Percentiles rank a stretch among this genome's conserved stretches.
These are phyloP conservation scores for Neurospora sp. DNA, from an alignment of 495 filamentous ascomycete genomes.

Conservation along the genomic window DNA sequence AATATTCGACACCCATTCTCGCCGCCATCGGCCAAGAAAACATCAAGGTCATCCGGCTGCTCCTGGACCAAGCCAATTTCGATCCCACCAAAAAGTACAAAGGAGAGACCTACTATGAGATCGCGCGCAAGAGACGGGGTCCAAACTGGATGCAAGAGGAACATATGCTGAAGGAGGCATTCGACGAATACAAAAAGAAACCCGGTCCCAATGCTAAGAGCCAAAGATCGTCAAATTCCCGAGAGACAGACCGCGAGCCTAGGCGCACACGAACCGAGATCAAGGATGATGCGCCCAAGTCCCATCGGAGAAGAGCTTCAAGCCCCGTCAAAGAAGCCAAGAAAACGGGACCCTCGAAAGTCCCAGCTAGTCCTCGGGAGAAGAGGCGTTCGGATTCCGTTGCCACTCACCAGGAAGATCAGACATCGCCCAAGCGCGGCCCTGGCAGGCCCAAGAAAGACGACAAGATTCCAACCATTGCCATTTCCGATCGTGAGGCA, in stretches of 20 bases:
- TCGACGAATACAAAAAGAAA: slow-evolving; percentile 50
- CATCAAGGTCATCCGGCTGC: slow-evolving; percentile 65
- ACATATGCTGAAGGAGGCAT: slow-evolving; percentile 69
- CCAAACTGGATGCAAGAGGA: slow-evolving; percentile 86
- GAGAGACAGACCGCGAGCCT: slow-evolving; percentile 48
- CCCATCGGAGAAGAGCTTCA: slow-evolving; percentile 39
- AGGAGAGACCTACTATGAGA: slow-evolving; percentile 72
- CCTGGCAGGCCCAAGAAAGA: slow-evolving; percentile 41
- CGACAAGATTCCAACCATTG: slow-evolving; percentile 32
- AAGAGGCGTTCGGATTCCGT: slow-evolving; percentile 31
- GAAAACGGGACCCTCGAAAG: slow-evolving; percentile 21
- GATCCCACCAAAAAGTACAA: slow-evolving; percentile 63
- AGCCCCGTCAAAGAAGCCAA: slow-evolving; percentile 39
- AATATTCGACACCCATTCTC: slow-evolving; percentile 80
- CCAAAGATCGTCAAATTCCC: slow-evolving; percentile 42
- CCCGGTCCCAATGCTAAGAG: slow-evolving; percentile 33
- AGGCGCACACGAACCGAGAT: slow-evolving; percentile 39
- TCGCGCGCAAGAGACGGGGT: slow-evolving; percentile 70
- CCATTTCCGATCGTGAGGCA: slow-evolving; percentile 43
- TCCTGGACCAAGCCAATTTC: slow-evolving; percentile 69
- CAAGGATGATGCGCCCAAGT: slow-evolving; percentile 24
- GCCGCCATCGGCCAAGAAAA: slow-evolving; percentile 90
- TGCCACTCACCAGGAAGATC: slow-evolving; percentile 27
- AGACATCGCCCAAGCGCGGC: slow-evolving; percentile 36
- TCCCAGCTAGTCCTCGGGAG: slow-evolving; percentile 31